Conservation (phyloP, 495 filamentous ascomycete species). For the Hypomontagnella monticulosa region DNA sequence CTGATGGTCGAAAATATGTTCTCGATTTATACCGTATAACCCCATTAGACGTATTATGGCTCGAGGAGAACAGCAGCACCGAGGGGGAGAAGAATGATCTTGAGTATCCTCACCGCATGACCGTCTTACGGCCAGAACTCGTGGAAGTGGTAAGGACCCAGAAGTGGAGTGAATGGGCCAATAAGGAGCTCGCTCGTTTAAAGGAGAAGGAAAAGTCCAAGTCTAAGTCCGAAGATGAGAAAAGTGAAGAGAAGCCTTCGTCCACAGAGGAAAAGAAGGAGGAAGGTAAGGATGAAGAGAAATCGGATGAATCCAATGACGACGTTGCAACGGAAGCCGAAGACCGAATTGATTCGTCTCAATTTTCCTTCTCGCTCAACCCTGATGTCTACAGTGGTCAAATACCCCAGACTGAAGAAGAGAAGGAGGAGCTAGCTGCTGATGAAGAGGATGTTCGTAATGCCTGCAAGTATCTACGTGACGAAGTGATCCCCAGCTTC, state of each 20-base stretch:
- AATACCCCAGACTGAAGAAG: conserved; percentile 85
- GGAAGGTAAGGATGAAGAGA: conserved; percentile 35
- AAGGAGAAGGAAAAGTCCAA: conserved; percentile 53
- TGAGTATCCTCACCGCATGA: conserved; percentile 94
- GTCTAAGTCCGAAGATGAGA: conserved; percentile 43
- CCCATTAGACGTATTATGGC: conserved; percentile 88
- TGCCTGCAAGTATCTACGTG: conserved; percentile 79
- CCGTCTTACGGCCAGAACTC: conserved; percentile 87
- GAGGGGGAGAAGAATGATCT: conserved; percentile 57
- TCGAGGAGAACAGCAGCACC: conserved; percentile 70
- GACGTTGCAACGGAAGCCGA: conserved; percentile 43
- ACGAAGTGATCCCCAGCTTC: conserved; percentile 74
- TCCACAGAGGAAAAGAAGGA: conserved; percentile 39
- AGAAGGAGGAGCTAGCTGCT: conserved; percentile 82
- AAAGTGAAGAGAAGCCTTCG: conserved; percentile 36
- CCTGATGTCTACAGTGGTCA: conserved; percentile 96
- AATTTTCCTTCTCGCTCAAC: conserved; percentile 89
- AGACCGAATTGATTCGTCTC: conserved; percentile 79
- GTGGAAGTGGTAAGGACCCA: conserved; percentile 82
- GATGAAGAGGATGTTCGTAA: conserved; percentile 91
- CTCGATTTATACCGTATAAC: conserved; percentile 96
- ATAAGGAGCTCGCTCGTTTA: conserved; percentile 68
- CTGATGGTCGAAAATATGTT: conserved; percentile 95
- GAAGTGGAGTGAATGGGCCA: conserved; percentile 89
- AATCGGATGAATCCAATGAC: conserved; percentile 47